Conservation (phyloP, 1,139 yeast genomes). For the Sugiyamaella paludigena region DNA sequence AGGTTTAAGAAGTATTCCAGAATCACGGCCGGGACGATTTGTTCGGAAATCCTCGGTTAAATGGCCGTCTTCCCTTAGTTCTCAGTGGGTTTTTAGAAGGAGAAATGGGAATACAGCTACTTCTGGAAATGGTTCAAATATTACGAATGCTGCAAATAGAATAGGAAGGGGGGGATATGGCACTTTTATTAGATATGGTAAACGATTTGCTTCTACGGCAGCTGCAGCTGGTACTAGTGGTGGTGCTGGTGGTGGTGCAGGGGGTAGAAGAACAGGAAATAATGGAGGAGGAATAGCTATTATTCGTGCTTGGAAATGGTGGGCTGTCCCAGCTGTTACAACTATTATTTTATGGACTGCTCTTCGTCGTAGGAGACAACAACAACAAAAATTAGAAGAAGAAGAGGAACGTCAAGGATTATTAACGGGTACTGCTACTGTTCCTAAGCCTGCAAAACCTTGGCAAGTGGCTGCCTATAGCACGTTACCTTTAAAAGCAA, state of each 20-base stretch:
- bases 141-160: no score
- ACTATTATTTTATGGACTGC: constrained; percentile 60
- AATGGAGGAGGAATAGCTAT: not conserved
- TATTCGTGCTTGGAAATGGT: constrained; percentile 46
- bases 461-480: constrained; percentile 90
- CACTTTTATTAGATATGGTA: constrained; percentile 10
- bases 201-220: constrained; percentile 13
- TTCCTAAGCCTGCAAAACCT: constrained; percentile 62
- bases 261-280: not conserved
- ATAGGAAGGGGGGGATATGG: not conserved
- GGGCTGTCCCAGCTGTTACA: constrained; percentile 65
- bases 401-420: constrained; percentile 22
- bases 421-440: constrained; percentile 31
- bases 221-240: constrained; percentile 2
- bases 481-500: constrained; percentile 85
- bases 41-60: constrained; percentile 18
- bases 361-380: constrained; percentile 43
- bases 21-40: constrained; percentile 19
- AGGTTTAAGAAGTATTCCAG: constrained; percentile 27
- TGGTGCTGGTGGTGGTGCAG: not conserved
- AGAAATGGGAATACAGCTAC: not conserved
- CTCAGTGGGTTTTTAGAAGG: no score
- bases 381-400: constrained; percentile 16
- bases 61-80: no score
- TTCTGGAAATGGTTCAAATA: not conserved